Evolutionary conservation across 106 monocot genomes (phyloP), one percentile per base, ranked within the genome.

Genomic region (Triglochin maritima): DNA sequence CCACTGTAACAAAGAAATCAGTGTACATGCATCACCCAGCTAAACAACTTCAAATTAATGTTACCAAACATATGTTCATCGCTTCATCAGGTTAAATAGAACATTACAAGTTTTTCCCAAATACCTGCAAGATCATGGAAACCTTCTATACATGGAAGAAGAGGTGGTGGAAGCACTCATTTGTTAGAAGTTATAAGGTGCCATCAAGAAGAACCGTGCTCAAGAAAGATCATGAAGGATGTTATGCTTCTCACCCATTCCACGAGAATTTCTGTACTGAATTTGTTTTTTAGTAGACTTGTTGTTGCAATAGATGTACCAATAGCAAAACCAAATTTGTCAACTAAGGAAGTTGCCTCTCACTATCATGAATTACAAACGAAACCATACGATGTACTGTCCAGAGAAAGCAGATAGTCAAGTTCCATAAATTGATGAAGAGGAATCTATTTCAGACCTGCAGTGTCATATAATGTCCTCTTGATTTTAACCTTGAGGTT

Each of bases 181-280:
- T 29, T 29, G 29, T 29, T 29, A 29, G 29, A 29, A 29, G 29
- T 29, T 29, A 29, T 29, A 29, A 29, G 29, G 29, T 29, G 29
- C 29, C 29, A 29, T 29, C 29, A 29, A 29, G 29, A 29, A 29
- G 0, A 29, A 29, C 1, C 29, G 29, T 29, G 29, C 29, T 29
- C 29, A n/a, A 10, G 14, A 55, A 9, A 55, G 55, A 12, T 55
- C 14, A 3, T 55, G 13, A 55, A 10, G 0, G 55, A 55, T 55
- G 4, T 43, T 14, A 42, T 4, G 29, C 41, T n/a, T 10, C 60
- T 50, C 78, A 90, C 96, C 92, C 73, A 92, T 99, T 76, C 98
- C 92, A 84, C 86, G 98, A 77, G 92, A 89, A 83, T 83, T 86
- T 2, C 84, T 78, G 49, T 92, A 99, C 63, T 86, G 88, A 9